phyloP scores from a whole-genome alignment of 345 rosid species.

The Toxicodendron radicans region DNA sequence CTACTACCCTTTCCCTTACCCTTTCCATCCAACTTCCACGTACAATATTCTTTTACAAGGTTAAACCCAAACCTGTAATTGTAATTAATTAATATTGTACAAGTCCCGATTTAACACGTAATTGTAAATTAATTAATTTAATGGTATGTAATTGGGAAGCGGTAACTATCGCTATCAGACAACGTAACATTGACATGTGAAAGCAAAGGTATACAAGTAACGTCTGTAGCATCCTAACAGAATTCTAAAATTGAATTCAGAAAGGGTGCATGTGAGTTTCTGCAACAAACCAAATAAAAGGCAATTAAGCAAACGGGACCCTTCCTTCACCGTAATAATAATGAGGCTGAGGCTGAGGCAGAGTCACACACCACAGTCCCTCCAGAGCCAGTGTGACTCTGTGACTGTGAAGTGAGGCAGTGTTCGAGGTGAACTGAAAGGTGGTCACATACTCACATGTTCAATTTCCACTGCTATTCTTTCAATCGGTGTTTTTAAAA shows the following conservation, averaged over 20 bases:
- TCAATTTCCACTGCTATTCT: too few species aligned
- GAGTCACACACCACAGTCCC: neutral
- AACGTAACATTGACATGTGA: neutral
- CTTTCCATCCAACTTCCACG: slow-evolving; percentile 1
- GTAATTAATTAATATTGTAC: too few species aligned
- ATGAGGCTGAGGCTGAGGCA: neutral
- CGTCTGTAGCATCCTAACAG: neutral
- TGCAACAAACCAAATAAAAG: neutral
- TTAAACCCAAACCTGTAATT: neutral
- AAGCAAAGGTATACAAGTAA: neutral
- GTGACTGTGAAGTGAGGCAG: too few species aligned
- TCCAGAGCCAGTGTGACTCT: neutral
- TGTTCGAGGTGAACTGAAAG: neutral
- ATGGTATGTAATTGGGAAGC: too few species aligned
- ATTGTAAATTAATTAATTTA: too few species aligned
- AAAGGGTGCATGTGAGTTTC: slow-evolving; percentile 3
- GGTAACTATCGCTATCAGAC: too few species aligned
- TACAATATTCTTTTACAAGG: neutral
- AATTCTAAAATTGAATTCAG: too few species aligned
- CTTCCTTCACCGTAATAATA: slow-evolving; percentile 13
- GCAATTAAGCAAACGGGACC: slow-evolving; percentile 13
- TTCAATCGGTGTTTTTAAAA: too few species aligned
- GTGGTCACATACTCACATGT: neutral
- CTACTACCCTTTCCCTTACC: neutral
- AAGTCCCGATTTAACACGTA: too few species aligned